These are phyloP conservation scores for Gaillardinia entomophila DNA, from an alignment of 805 yeast species.

Conservation along the genomic window DNA sequence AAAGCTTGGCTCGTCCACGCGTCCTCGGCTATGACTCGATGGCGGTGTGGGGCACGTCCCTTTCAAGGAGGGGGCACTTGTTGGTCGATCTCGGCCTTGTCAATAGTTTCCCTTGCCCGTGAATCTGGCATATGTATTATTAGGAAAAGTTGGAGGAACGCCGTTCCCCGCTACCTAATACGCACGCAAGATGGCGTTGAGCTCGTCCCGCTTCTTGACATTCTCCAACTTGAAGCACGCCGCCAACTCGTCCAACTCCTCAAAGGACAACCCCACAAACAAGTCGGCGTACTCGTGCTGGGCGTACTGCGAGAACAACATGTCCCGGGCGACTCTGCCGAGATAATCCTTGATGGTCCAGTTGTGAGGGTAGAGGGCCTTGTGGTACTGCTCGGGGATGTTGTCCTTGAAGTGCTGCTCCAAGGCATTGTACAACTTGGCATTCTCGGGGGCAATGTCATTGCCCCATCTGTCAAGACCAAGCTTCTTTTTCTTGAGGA, in stretches of 20 bases:
- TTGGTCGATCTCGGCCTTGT: too few relatives aligned
- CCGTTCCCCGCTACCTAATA: slow-evolving; percentile 13
- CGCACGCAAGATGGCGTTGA: slow-evolving; percentile 27
- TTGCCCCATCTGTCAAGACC: slow-evolving; percentile 49
- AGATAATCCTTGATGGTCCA: slow-evolving; percentile 36
- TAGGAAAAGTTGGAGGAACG: too few relatives aligned
- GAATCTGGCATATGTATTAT: too few relatives aligned
- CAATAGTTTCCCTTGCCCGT: too few relatives aligned
- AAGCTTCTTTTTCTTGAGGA: slow-evolving; percentile 36
- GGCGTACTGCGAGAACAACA: slow-evolving; percentile 38
- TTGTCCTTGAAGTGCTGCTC: slow-evolving; percentile 30
- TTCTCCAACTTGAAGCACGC: slow-evolving; percentile 47
- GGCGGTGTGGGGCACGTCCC: too few relatives aligned
- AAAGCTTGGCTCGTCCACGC: too few relatives aligned
- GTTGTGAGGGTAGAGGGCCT: slow-evolving; percentile 34
- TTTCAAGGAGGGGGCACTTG: too few relatives aligned
- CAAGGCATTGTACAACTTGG: slow-evolving; percentile 29
- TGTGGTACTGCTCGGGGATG: slow-evolving; percentile 36
- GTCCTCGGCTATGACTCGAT: too few relatives aligned
- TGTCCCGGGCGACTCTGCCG: slow-evolving; percentile 35
- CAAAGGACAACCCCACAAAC: slow-evolving; percentile 34
- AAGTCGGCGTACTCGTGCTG: slow-evolving; percentile 43
- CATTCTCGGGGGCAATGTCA: slow-evolving; percentile 36
- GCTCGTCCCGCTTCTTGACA: slow-evolving; percentile 33
- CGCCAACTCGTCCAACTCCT: slow-evolving; percentile 46